These are phyloP conservation scores for Plasmodium gonderi DNA, from an alignment of 169 alveolate species.

Conservation along the genomic window DNA sequence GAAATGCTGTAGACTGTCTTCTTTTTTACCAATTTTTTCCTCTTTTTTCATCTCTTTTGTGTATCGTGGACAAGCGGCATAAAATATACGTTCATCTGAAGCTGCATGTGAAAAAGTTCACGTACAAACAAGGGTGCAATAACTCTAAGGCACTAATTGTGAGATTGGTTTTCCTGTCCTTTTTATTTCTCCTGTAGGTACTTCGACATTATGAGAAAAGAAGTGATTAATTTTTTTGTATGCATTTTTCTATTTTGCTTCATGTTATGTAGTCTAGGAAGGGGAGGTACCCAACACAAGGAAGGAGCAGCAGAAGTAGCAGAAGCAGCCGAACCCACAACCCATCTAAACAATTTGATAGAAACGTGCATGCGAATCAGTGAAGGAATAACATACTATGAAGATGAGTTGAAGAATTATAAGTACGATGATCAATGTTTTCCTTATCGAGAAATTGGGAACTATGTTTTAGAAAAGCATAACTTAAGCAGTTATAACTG, in stretches of 20 bases:
- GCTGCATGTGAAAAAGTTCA: too few relatives aligned
- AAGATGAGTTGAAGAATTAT: conserved; percentile 31
- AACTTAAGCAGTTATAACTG: conserved; percentile 18
- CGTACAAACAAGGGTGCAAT: too few relatives aligned
- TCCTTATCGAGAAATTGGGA: conserved; percentile 27
- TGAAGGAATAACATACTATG: conserved; percentile 24
- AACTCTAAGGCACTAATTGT: too few relatives aligned
- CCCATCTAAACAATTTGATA: background rate
- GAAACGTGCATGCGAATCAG: conserved; percentile 18
- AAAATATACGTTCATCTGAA: too few relatives aligned
- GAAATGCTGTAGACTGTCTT: too few relatives aligned
- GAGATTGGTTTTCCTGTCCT: background rate
- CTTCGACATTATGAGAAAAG: background rate
- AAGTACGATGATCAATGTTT: conserved; percentile 13
- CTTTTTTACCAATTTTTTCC: too few relatives aligned
- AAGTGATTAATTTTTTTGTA: background rate
- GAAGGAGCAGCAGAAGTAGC: background rate
- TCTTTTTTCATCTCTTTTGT: too few relatives aligned
- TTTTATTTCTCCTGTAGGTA: background rate
- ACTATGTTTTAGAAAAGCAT: conserved; percentile 22
- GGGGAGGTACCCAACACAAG: too few relatives aligned
- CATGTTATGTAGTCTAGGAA: background rate
- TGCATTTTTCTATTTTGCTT: background rate
- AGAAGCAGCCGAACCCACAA: background rate
- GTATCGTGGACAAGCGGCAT: too few relatives aligned